Evolutionary conservation across 768 basidiomycete species (phyloP), one percentile per base, ranked within the genome.

Genomic region (Naematelia encephala): DNA sequence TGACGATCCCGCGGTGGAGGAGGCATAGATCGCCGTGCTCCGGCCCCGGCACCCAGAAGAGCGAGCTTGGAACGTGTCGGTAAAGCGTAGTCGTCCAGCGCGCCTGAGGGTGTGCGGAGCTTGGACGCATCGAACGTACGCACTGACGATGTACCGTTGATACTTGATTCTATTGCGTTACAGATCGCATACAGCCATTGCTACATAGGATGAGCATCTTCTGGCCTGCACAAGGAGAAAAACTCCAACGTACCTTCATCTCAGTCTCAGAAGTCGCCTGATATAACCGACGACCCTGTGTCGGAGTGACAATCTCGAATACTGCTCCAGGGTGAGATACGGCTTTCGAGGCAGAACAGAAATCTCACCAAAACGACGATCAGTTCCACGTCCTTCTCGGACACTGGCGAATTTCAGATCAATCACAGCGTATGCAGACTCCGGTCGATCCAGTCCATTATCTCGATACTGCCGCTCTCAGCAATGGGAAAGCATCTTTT

Each of bases 351-450:
- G n/a, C n/a, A n/a, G n/a, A n/a, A n/a, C n/a, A n/a, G n/a, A n/a
- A n/a, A n/a, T n/a, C 73, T 66, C 19, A 76, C 75, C 69, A 50
- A 74, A 75, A 0, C 74, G 56, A 22, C 76, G 56, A 47, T 77
- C 76, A 8, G 75, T 77, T 19, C 70, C 74, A 39, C 76, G 45
- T 2, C 73, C 76, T 56, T 77, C 74, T 27, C 76, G 57, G 1
- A 75, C 76, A 60, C 70, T 75, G 1, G 76, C 76, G 51, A 77
- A 74, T 43, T 71, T 72, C 2, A 77, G 64, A 60, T 77, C 76
- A 44, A 77, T 77, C 29, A 70, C 62, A 5, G 68, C 72, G 53
- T 71, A 65, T 11, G 67, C 63, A 1, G 59, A 49, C 22, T 70
- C 73, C n/a, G 70, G 66, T 26, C 65, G 64, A 12, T 69, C 65